These are phyloP conservation scores for Bauhinia variegata DNA, from an alignment of 306 rosid species.

Conservation along the genomic window DNA sequence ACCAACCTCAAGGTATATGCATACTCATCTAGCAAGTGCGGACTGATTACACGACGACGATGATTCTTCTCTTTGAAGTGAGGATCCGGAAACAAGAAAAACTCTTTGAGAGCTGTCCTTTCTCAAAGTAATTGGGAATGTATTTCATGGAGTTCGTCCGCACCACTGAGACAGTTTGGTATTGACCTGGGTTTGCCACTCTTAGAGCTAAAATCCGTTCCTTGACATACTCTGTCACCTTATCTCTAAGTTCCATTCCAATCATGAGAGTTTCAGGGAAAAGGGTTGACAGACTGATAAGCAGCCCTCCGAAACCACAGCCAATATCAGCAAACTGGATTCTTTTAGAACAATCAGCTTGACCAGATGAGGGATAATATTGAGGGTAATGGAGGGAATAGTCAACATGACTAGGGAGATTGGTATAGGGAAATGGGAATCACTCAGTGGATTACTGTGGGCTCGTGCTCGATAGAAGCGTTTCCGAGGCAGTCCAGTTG, in stretches of 20 bases:
- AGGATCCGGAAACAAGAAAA: constrained; percentile 96
- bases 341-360: constrained; percentile 51
- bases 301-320: constrained; percentile 95
- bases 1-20: constrained; percentile 78
- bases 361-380: constrained; percentile 52
- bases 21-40: constrained; percentile 84
- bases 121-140: constrained; percentile 88
- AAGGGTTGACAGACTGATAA: constrained; percentile 80
- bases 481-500: constrained; percentile 92
- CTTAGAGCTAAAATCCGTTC: constrained; percentile 81
- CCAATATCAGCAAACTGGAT: constrained; percentile 92
- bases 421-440: constrained; percentile 92
- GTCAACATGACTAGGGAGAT: constrained; percentile 73
- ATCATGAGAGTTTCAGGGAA: constrained; percentile 88
- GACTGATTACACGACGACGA: constrained; percentile 90
- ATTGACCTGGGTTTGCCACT: constrained; percentile 69
- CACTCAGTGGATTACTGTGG: constrained; percentile 95
- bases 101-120: constrained; percentile 87
- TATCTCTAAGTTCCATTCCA: constrained; percentile 97
- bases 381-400: constrained; percentile 81
- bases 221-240: constrained; percentile 90
- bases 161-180: constrained; percentile 84
- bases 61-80: constrained; percentile 99
- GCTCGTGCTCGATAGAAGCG: constrained; percentile 98
- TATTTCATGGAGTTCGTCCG: constrained; percentile 97